phyloP scores from a whole-genome alignment of 352 stramenopile species.

The Hyaloperonospora arabidopsidis region DNA sequence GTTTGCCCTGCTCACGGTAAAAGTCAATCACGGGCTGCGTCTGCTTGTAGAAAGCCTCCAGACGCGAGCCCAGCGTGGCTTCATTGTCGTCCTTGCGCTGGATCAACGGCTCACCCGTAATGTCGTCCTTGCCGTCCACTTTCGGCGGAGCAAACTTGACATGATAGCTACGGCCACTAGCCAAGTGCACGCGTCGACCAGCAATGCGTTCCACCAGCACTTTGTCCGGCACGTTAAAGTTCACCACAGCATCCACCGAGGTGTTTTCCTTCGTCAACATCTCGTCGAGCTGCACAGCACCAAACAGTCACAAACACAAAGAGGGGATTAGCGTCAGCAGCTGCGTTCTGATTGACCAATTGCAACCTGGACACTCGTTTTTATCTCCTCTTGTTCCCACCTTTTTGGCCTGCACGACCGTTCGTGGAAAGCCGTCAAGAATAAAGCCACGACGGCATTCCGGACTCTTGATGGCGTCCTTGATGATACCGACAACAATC shows the following conservation, averaged over 20 bases:
- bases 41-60: slow-evolving; percentile 94
- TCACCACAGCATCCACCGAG: slow-evolving; percentile 88
- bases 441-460: slow-evolving; percentile 99
- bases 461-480: slow-evolving; percentile 94
- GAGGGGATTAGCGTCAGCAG: slow-evolving; percentile 3
- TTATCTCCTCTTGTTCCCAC: slow-evolving; percentile 16
- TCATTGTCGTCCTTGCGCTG: slow-evolving; percentile 97
- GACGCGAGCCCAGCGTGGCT: slow-evolving; percentile 85
- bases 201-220: slow-evolving; percentile 95
- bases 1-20: slow-evolving; percentile 80
- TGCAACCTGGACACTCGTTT: background rate
- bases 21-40: slow-evolving; percentile 94
- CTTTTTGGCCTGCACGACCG: slow-evolving; percentile 94
- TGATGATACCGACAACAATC: slow-evolving; percentile 99
- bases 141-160: slow-evolving; percentile 96
- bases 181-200: slow-evolving; percentile 93
- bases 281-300: slow-evolving; percentile 84
- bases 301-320: background rate
- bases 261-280: slow-evolving; percentile 89
- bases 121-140: slow-evolving; percentile 81
- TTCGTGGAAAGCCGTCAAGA: slow-evolving; percentile 99
- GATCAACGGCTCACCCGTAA: slow-evolving; percentile 94
- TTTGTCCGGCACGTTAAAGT: slow-evolving; percentile 93
- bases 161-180: slow-evolving; percentile 94
- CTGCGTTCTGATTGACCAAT: background rate